phyloP scores from a whole-genome alignment of 345 rosid genomes.

The Eucalyptus victrix region DNA sequence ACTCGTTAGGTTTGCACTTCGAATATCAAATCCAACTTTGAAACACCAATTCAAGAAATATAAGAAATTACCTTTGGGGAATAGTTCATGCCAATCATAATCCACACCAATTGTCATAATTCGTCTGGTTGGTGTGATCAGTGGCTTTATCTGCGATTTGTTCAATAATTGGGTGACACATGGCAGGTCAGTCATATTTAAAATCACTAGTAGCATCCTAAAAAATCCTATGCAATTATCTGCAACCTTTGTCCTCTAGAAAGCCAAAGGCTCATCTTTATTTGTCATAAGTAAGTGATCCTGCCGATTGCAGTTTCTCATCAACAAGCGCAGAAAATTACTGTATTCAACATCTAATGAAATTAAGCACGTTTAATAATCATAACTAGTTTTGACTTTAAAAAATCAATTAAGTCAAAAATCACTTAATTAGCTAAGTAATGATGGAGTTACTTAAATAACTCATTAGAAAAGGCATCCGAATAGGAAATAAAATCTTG shows the following conservation, averaged over 20 bases:
- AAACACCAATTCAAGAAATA: background rate
- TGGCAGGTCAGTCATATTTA: background rate
- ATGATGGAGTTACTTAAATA: background rate
- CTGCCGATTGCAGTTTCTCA: too few species aligned
- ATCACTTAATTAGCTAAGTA: background rate
- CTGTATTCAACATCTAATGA: background rate
- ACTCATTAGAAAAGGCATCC: background rate
- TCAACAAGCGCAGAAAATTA: background rate
- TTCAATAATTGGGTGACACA: background rate
- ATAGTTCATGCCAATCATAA: constrained; percentile 85
- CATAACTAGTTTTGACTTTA: background rate
- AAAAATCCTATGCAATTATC: background rate
- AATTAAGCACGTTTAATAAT: background rate
- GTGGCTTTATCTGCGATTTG: constrained; percentile 73
- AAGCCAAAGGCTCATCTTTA: background rate
- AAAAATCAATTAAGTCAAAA: background rate
- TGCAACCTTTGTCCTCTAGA: background rate
- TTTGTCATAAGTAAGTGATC: background rate
- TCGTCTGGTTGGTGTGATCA: constrained; percentile 69
- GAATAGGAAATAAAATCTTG: background rate
- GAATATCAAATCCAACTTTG: background rate
- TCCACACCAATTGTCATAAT: constrained; percentile 66
- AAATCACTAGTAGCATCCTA: background rate
- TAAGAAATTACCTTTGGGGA: constrained; percentile 54
- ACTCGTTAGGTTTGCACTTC: background rate